These are phyloP conservation scores for Rhodotorula diobovata DNA, from an alignment of 768 basidiomycete genomes.

Conservation along the genomic window DNA sequence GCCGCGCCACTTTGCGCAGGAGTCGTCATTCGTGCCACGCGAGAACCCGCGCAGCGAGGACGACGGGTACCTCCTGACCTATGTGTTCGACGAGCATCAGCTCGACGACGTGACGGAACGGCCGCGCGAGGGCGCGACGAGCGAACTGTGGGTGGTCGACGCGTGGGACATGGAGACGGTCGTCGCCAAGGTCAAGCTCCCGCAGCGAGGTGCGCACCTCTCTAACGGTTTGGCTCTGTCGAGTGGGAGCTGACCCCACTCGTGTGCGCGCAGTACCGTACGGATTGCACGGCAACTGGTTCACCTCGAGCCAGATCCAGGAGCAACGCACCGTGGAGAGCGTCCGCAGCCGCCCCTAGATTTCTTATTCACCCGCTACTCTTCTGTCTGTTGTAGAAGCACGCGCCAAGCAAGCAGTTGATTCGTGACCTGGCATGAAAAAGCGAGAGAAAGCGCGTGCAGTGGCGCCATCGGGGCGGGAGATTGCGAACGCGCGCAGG, in stretches of 20 bases:
- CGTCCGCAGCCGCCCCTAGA: constrained; percentile 6
- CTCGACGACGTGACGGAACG: constrained; percentile 40
- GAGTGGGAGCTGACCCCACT: neutral
- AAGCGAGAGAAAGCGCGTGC: no score
- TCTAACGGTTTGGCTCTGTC: neutral
- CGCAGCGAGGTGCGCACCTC: constrained; percentile 22
- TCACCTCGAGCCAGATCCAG: constrained; percentile 40
- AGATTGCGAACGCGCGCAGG: no score
- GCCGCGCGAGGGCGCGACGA: constrained; percentile 44
- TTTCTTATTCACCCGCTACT: neutral
- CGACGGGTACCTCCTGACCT: constrained; percentile 49
- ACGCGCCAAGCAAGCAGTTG: no score
- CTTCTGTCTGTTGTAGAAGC: neutral
- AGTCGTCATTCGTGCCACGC: constrained; percentile 48
- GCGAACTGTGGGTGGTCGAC: constrained; percentile 51
- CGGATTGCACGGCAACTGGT: constrained; percentile 43
- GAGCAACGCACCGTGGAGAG: constrained; percentile 17
- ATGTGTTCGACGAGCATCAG: constrained; percentile 49
- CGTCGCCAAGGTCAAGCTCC: constrained; percentile 45
- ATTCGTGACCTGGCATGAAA: no score
- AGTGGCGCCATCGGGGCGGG: no score
- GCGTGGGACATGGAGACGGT: constrained; percentile 46
- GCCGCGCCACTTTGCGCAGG: constrained; percentile 47
- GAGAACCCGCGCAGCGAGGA: constrained; percentile 43
- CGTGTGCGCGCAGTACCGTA: constrained; percentile 36